Evolutionary conservation across 1,284 basidiomycete species (phyloP).

Genomic region (Crucibulum cyathiforme): DNA sequence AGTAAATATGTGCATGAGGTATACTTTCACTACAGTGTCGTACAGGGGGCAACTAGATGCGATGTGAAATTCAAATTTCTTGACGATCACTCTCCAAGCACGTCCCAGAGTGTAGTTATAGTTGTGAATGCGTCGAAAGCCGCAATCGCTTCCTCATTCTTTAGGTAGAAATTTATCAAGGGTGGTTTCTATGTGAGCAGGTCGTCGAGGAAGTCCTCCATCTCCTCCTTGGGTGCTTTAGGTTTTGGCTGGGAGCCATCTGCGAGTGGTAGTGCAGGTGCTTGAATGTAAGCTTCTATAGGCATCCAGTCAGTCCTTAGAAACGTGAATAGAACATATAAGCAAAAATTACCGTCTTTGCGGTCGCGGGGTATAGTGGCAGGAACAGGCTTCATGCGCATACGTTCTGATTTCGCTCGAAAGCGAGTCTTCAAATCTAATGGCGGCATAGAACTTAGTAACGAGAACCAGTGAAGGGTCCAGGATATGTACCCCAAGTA

Average conservation of each 20-base stretch:
- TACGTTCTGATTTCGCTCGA: slow-evolving; percentile 59
- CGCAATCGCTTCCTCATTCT: neutral
- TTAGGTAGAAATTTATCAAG: too few species aligned
- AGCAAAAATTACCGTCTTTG: slow-evolving; percentile 31
- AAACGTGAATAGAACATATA: too few species aligned
- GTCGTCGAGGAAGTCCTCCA: slow-evolving; percentile 80
- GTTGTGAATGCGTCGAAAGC: too few species aligned
- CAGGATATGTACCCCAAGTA: slow-evolving; percentile 58
- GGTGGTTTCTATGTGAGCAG: slow-evolving; percentile 40
- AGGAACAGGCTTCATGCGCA: slow-evolving; percentile 46
- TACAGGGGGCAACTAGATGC: too few species aligned
- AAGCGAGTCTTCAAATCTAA: slow-evolving; percentile 75
- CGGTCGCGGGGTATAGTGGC: slow-evolving; percentile 28
- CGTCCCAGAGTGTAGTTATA: too few species aligned
- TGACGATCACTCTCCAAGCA: too few species aligned
- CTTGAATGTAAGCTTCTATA: slow-evolving; percentile 44
- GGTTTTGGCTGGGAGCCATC: slow-evolving; percentile 30
- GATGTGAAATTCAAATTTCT: too few species aligned
- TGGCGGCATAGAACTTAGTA: neutral
- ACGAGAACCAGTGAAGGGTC: neutral
- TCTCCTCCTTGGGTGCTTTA: slow-evolving; percentile 60
- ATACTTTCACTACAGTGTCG: too few species aligned
- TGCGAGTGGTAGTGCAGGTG: slow-evolving; percentile 60
- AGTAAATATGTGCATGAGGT: too few species aligned
- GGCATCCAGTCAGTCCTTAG: too few species aligned